These are phyloP conservation scores for Coccomyxa subellipsoidea DNA, from an alignment of 163 green algal genomes.

Conservation along the genomic window DNA sequence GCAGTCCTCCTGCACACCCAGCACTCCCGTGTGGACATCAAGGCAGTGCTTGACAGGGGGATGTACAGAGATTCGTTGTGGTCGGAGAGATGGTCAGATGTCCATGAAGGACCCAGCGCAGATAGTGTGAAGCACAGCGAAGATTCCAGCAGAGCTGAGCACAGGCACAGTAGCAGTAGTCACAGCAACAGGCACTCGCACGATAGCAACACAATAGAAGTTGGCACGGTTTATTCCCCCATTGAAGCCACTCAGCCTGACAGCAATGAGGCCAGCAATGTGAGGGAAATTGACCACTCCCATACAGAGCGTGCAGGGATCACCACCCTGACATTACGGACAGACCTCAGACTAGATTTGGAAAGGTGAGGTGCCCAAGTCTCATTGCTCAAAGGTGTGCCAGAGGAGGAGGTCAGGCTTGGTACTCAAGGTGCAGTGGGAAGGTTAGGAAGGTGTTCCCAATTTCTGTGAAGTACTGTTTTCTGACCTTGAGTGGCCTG, in stretches of 20 bases:
- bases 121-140: background rate
- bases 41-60: conserved; percentile 58
- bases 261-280: background rate
- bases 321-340: background rate
- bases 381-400: no score
- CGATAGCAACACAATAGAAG: background rate
- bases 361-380: background rate
- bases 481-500: no score
- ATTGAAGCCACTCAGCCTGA: no score
- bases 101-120: background rate
- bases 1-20: conserved; percentile 56
- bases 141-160: background rate
- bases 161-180: background rate
- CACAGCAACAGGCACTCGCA: background rate
- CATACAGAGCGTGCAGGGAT: background rate
- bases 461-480: no score
- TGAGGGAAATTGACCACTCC: background rate
- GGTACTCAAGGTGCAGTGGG: no score
- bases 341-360: background rate
- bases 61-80: conserved; percentile 23
- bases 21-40: conserved; percentile 60
- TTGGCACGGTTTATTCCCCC: no score
- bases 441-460: no score
- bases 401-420: no score
- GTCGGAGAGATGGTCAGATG: background rate